Evolutionary conservation across 2,329 filamentous ascomycete genomes (phyloP).

Genomic region (Aspergillus sp.): DNA sequence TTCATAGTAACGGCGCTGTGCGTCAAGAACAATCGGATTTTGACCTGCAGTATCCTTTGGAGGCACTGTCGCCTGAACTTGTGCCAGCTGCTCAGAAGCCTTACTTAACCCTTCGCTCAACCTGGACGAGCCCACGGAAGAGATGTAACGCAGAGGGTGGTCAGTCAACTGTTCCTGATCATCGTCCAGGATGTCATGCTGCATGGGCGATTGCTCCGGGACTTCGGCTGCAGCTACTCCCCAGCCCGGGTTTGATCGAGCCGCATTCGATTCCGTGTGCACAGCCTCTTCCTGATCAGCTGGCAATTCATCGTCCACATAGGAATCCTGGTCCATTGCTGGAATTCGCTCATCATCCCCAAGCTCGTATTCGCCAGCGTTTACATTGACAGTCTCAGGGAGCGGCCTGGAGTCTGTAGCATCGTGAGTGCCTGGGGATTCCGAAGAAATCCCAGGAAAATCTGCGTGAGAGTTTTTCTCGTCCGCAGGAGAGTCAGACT

Average conservation of each 20-base stretch:
- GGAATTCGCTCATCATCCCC: not conserved
- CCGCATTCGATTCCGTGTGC: conserved; percentile 13
- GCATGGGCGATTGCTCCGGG: conserved; percentile 40
- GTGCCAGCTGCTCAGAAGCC: conserved; percentile 65
- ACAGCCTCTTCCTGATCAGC: conserved; percentile 8
- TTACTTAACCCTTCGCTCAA: conserved; percentile 63
- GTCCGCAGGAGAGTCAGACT: conserved; percentile 6
- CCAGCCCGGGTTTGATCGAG: conserved; percentile 31
- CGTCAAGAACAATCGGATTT: conserved; percentile 51
- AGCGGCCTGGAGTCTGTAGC: not conserved
- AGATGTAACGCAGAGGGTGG: conserved; percentile 51
- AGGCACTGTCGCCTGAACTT: conserved; percentile 59
- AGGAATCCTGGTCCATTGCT: not conserved
- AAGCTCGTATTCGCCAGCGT: conserved; percentile 1
- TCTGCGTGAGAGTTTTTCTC: not conserved
- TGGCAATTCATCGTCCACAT: conserved; percentile 12
- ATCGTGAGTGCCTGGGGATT: conserved; percentile 4
- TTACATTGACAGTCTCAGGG: not conserved
- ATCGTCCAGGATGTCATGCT: conserved; percentile 46
- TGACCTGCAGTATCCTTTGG: conserved; percentile 54
- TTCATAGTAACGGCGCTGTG: conserved; percentile 67
- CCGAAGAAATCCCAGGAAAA: not conserved
- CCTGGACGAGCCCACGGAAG: conserved; percentile 62
- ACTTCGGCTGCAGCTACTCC: conserved; percentile 50
- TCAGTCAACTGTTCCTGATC: conserved; percentile 42